Conservation (phyloP, 2,329 filamentous ascomycete genomes). For the Hymenoscyphus repandus region DNA sequence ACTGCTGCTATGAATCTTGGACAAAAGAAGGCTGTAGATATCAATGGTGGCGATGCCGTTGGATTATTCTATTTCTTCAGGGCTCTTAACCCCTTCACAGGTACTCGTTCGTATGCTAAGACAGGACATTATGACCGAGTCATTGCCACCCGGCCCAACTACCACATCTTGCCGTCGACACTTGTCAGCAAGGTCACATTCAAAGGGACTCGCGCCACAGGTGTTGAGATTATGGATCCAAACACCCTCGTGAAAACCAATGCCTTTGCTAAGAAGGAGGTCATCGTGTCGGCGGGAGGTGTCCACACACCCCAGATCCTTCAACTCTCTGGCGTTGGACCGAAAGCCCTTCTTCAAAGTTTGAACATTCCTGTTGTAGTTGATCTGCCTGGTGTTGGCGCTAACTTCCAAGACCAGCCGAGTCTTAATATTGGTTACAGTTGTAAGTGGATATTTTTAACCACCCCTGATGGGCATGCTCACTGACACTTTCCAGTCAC, state of each 20-base stretch:
- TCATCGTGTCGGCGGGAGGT: constrained; percentile 34
- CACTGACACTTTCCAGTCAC: constrained; percentile 3
- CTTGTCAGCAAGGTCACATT: constrained; percentile 46
- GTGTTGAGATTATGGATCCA: constrained; percentile 5
- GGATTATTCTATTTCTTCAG: constrained; percentile 12
- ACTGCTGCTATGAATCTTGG: constrained; percentile 2
- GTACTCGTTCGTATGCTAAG: constrained; percentile 35
- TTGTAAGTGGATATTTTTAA: constrained; percentile 3
- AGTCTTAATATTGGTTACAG: constrained; percentile 8
- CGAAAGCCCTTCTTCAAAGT: constrained; percentile 26
- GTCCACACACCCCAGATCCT: constrained; percentile 23
- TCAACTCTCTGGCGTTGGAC: constrained; percentile 26
- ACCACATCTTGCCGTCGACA: constrained; percentile 51
- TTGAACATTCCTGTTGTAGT: constrained; percentile 32
- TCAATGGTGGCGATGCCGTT: constrained; percentile 6
- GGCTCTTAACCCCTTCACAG: constrained; percentile 9
- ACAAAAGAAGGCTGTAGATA: constrained; percentile 4
- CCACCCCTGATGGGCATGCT: background rate
- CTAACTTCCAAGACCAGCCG: constrained; percentile 32
- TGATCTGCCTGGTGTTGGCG: constrained; percentile 38
- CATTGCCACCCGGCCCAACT: constrained; percentile 35
- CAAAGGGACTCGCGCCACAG: background rate
- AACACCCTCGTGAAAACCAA: background rate
- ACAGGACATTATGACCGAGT: constrained; percentile 35
- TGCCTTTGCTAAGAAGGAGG: constrained; percentile 29